These are phyloP conservation scores for Tricholoma matsutake DNA, from an alignment of 768 basidiomycete genomes.

Conservation along the genomic window DNA sequence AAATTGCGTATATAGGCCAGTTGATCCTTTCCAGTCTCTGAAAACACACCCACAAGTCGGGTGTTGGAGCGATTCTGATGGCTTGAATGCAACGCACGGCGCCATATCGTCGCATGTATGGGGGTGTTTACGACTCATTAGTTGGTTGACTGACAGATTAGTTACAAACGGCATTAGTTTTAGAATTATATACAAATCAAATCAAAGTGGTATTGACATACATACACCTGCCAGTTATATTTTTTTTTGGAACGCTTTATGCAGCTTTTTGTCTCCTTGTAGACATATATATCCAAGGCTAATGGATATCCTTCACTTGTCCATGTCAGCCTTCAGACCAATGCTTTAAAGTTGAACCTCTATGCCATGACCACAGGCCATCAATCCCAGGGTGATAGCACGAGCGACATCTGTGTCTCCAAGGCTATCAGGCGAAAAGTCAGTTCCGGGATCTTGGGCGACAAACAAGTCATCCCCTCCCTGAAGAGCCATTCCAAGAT, in stretches of 20 bases:
- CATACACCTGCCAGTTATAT: neutral
- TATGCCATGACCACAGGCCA: constrained; percentile 20
- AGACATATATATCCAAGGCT: neutral
- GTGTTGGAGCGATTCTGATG: too few relatives aligned
- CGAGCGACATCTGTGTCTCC: constrained; percentile 22
- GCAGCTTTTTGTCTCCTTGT: neutral
- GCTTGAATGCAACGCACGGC: too few relatives aligned
- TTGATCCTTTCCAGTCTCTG: too few relatives aligned
- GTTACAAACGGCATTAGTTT: neutral
- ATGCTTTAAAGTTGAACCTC: constrained; percentile 3
- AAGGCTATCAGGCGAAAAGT: constrained; percentile 20
- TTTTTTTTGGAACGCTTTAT: neutral
- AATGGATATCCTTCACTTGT: neutral
- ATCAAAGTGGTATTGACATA: neutral
- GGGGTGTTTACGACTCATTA: too few relatives aligned
- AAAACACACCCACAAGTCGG: too few relatives aligned
- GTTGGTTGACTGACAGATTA: too few relatives aligned
- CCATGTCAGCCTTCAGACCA: neutral
- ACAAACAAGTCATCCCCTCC: constrained; percentile 11
- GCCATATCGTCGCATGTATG: too few relatives aligned
- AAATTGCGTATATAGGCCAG: too few relatives aligned
- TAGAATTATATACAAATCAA: neutral
- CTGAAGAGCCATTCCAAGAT: constrained; percentile 18
- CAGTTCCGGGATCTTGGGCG: constrained; percentile 11
- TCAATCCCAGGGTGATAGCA: constrained; percentile 20